Evolutionary conservation across 306 rosid genomes (phyloP), one percentile per base, ranked within the genome.

Genomic region (Gastrolobium villosum): DNA sequence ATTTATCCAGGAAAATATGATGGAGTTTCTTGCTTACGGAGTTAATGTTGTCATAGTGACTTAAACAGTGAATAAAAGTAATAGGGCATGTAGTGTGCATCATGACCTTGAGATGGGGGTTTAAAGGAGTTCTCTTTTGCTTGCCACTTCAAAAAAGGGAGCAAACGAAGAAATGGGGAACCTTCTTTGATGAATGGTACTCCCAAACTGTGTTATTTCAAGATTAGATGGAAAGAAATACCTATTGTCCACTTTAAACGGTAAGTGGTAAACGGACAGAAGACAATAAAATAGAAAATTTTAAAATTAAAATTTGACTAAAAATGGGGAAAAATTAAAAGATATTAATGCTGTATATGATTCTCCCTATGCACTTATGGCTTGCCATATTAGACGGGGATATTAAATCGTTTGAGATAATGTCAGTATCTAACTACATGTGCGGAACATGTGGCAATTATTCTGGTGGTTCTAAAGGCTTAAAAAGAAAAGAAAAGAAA

Each of bases 101-200:
- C 50, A 60, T 46, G 35, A 7, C 31, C 65, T 54, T 61, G 59
- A 44, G 59, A 65, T 26, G 52, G 34, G 57, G 66, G 48, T 62
- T 72, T 72, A 55, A 61, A 76, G 81, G 50, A 48, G 78, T 28
- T 64, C 54, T 61, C 83, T 72, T 85, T 72, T 81, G 83, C 65
- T 85, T 81, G 71, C 76, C 77, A 81, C 83, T 84, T 37, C 39
- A 37, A 26, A 78, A 76, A 55, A 56, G 71, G 59, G 55, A 26
- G 46, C 57, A 20, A 65, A 13, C 10, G 36, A 26, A 41, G 80
- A 48, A 44, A 56, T 65, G 65, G 50, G 75, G 64, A 55, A 67
- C 72, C 68, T 75, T 69, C 76, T 69, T 75, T 78, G 72, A 63
- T 43, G 59, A 72, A 60, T 48, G 62, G 64, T 52, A 78, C 44